Percentiles rank a stretch among this genome's conserved stretches.
Evolutionary conservation across 768 basidiomycete species (phyloP).

Genomic region (Lactarius hengduanensis): DNA sequence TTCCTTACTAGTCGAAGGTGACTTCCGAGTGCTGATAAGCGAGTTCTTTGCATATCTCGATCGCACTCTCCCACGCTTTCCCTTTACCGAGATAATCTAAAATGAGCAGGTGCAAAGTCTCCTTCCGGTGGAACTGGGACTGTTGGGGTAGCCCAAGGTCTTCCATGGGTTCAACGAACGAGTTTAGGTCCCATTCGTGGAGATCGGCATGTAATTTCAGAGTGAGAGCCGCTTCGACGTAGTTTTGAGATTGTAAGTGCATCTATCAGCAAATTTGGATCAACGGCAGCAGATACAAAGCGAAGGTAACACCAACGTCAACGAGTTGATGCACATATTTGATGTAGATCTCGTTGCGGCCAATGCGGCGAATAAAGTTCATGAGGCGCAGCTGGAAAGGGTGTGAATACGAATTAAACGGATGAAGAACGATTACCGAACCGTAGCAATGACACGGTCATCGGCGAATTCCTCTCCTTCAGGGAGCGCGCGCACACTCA

Average conservation of each 20-base stretch:
- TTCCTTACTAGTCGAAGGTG: conserved; percentile 84
- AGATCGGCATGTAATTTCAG: conserved; percentile 92
- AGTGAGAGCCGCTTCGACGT: conserved; percentile 90
- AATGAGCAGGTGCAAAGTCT: conserved; percentile 86
- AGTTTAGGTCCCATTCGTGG: conserved; percentile 83
- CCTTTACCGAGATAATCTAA: conserved; percentile 95
- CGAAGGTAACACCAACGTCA: conserved; percentile 52
- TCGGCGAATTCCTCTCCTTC: conserved; percentile 94
- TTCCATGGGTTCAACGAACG: conserved; percentile 83
- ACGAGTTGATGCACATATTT: conserved; percentile 96
- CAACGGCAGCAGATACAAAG: background rate
- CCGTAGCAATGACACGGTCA: conserved; percentile 91
- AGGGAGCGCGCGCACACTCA: conserved; percentile 84
- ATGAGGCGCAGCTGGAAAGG: conserved; percentile 69
- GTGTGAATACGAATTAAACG: background rate
- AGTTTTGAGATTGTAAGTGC: conserved; percentile 86
- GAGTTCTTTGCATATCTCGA: conserved; percentile 91
- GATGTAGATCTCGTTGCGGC: conserved; percentile 90
- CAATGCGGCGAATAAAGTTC: conserved; percentile 92
- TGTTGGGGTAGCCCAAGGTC: conserved; percentile 89
- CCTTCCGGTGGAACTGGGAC: conserved; percentile 91
- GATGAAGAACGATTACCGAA: conserved; percentile 34
- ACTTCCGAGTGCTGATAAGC: conserved; percentile 84
- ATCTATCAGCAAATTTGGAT: conserved; percentile 48
- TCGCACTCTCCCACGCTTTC: conserved; percentile 95